A percentile compares a stretch with the other conserved stretches of the same genome.
Conservation (phyloP, 2,329 filamentous ascomycete genomes). For the Talaromyces rugulosus region DNA sequence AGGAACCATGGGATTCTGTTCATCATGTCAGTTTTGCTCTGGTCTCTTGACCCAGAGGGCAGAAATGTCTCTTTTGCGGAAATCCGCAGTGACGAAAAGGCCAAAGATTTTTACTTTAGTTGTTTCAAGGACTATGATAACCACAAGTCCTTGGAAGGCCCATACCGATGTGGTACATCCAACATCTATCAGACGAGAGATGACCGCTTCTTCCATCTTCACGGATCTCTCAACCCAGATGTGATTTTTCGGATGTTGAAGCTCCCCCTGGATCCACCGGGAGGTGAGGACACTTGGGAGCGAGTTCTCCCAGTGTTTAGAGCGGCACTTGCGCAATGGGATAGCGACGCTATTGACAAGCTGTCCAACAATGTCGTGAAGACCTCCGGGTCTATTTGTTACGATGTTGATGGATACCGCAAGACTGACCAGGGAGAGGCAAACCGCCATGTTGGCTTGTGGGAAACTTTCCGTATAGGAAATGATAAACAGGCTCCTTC, state of each 20-base stretch:
- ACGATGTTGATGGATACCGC: not conserved
- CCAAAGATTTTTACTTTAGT: constrained; percentile 1
- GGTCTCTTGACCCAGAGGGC: constrained; percentile 6
- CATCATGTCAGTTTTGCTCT: constrained; percentile 6
- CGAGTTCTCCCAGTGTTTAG: not conserved
- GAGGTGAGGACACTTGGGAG: constrained; percentile 3
- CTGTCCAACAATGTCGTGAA: not conserved
- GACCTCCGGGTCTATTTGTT: not conserved
- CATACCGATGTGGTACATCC: constrained; percentile 4
- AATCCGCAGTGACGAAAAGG: not conserved
- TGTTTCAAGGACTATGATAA: constrained; percentile 4
- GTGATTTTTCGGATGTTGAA: constrained; percentile 1
- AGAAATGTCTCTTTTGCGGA: constrained; percentile 6
- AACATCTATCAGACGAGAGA: constrained; percentile 6
- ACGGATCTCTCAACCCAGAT: constrained; percentile 5
- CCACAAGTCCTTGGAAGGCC: not conserved
- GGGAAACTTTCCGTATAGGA: not conserved
- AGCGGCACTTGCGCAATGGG: constrained; percentile 1
- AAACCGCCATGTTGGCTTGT: constrained; percentile 3
- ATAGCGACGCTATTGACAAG: not conserved
- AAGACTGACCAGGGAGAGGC: constrained; percentile 7
- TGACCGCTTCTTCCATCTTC: constrained; percentile 2
- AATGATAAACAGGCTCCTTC: constrained; percentile 13
- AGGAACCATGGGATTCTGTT: constrained; percentile 3
- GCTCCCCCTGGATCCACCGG: constrained; percentile 1